Conservation (phyloP, 2,329 filamentous ascomycete genomes). For the Alternaria tenuissima region DNA sequence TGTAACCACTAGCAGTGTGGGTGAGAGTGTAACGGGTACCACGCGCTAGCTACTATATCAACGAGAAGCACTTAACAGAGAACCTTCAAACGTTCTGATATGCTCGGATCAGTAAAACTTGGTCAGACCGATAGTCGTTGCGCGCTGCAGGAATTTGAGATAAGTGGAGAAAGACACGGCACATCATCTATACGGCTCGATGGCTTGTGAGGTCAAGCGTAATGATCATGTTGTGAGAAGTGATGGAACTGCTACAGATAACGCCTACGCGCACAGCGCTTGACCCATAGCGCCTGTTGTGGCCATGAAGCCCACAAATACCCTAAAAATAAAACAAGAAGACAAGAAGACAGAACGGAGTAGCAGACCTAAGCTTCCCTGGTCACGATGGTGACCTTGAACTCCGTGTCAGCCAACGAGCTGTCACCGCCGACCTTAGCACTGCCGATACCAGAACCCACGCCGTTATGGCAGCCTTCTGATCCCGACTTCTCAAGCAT, state of each 20-base stretch:
- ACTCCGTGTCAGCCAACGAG: constrained; percentile 33
- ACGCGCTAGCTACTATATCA: not conserved
- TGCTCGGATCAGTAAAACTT: not conserved
- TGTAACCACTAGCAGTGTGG: not conserved
- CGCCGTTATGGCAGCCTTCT: constrained; percentile 28
- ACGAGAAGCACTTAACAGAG: too few relatives aligned
- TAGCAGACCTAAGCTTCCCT: not conserved
- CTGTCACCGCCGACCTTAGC: constrained; percentile 31
- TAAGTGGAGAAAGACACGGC: not conserved
- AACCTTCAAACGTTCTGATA: not conserved
- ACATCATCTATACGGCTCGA: not conserved
- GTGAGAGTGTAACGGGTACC: not conserved
- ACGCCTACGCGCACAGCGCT: not conserved
- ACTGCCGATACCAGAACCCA: constrained; percentile 33
- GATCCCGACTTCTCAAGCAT: constrained; percentile 29
- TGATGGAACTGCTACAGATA: not conserved
- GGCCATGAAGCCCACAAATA: not conserved
- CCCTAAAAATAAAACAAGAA: not conserved
- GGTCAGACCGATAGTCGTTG: not conserved
- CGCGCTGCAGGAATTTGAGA: not conserved
- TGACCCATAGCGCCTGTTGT: not conserved
- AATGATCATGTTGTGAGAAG: not conserved
- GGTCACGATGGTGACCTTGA: constrained; percentile 30
- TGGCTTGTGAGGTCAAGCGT: not conserved
- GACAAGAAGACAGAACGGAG: not conserved